phyloP scores from a whole-genome alignment of 2,329 filamentous ascomycete species.

The Cercospora berteroae region DNA sequence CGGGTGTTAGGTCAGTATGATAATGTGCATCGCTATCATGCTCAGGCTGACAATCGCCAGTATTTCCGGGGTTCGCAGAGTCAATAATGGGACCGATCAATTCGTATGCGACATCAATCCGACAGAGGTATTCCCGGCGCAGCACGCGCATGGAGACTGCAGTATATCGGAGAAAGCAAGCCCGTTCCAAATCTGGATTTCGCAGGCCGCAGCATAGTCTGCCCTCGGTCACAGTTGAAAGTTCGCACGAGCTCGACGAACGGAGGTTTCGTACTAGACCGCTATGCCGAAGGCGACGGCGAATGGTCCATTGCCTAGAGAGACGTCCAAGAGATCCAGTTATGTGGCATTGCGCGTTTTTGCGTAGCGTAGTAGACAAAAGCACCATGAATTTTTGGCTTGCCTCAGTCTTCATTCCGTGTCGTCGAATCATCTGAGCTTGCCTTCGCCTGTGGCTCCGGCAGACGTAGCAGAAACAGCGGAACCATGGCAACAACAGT shows the following conservation, averaged over 20 bases:
- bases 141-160: constrained; percentile 32
- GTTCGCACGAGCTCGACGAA: too few species aligned
- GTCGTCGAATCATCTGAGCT: not conserved
- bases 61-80: not conserved
- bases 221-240: too few species aligned
- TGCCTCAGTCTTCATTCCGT: not conserved
- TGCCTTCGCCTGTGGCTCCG: not conserved
- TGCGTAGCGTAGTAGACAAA: too few species aligned
- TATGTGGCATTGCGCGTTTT: too few species aligned
- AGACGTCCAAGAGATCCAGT: too few species aligned
- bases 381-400: not conserved
- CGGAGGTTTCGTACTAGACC: too few species aligned
- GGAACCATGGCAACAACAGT: not conserved
- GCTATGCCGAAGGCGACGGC: too few species aligned
- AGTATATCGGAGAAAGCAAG: constrained; percentile 13
- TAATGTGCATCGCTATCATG: not conserved
- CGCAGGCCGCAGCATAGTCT: not conserved
- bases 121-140: constrained; percentile 16
- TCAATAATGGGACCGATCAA: not conserved
- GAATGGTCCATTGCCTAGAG: too few species aligned
- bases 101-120: constrained; percentile 28
- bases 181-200: constrained; percentile 13
- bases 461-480: not conserved
- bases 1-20: constrained; percentile 12
- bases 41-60: constrained; percentile 1